Percentiles rank a stretch among this genome's conserved stretches.
These are phyloP conservation scores for Pseudophaeomoniella oleicola DNA, from an alignment of 2,329 filamentous ascomycete species.

Conservation along the genomic window DNA sequence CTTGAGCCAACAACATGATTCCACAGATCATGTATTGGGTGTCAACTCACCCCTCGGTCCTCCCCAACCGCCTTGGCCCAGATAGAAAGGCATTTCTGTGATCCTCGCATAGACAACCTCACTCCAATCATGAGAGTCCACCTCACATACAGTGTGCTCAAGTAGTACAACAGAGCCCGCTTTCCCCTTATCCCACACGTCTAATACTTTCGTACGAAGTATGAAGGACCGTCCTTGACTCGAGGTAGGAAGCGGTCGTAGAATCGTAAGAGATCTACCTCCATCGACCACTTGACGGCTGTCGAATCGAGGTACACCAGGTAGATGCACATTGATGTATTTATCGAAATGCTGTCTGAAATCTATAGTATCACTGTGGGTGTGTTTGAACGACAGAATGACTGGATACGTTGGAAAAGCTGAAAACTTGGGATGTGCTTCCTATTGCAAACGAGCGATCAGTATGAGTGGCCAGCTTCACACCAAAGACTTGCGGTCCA, in stretches of 20 bases:
- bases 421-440: constrained; percentile 72
- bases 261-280: constrained; percentile 64
- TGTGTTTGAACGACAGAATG: constrained; percentile 71
- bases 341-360: constrained; percentile 33
- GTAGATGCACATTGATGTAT: constrained; percentile 39
- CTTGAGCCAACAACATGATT: no score
- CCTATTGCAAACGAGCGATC: no score
- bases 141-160: neutral
- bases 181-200: constrained; percentile 82
- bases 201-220: constrained; percentile 60
- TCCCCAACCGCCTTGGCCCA: constrained; percentile 71
- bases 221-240: constrained; percentile 63
- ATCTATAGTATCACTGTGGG: constrained; percentile 62
- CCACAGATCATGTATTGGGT: no score
- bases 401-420: constrained; percentile 83
- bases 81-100: constrained; percentile 43
- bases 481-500: neutral
- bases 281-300: constrained; percentile 63
- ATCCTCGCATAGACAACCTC: neutral
- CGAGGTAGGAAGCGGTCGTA: constrained; percentile 59
- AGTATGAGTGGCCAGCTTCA: no score
- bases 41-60: constrained; percentile 79
- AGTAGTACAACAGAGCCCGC: constrained; percentile 62
- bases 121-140: neutral
- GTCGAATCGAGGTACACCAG: constrained; percentile 64